Conservation (phyloP, 495 filamentous ascomycete species). For the Penicillium subrubescens region DNA sequence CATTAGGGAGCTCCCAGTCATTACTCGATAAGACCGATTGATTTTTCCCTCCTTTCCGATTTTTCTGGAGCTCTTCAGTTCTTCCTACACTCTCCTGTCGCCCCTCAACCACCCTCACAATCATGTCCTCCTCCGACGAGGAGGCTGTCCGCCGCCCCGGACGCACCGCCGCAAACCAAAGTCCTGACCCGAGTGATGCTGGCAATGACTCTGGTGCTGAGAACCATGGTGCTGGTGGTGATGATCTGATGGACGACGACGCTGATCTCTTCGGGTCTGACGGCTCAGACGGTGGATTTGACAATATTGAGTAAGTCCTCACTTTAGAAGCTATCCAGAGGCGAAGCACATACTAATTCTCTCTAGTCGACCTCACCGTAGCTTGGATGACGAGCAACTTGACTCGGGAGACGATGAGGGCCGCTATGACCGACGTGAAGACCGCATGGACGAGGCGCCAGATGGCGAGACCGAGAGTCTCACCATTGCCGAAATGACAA, state of each 20-base stretch:
- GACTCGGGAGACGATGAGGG: slow-evolving; percentile 78
- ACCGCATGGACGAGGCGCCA: slow-evolving; percentile 50
- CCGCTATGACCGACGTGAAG: slow-evolving; percentile 51
- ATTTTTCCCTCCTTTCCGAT: slow-evolving; percentile 4
- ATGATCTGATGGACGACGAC: slow-evolving; percentile 49
- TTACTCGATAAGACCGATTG: neutral
- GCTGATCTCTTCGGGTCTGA: slow-evolving; percentile 70
- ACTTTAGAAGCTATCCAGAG: slow-evolving; percentile 22
- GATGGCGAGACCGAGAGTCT: slow-evolving; percentile 48
- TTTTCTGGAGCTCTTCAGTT: neutral
- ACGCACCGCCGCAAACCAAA: slow-evolving; percentile 33
- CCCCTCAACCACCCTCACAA: neutral
- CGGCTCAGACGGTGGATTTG: slow-evolving; percentile 44
- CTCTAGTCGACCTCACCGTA: slow-evolving; percentile 52
- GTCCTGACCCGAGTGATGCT: slow-evolving; percentile 35
- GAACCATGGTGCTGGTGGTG: slow-evolving; percentile 33
- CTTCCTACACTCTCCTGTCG: neutral
- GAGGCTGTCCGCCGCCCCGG: slow-evolving; percentile 46
- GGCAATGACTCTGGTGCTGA: slow-evolving; percentile 24
- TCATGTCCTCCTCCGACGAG: slow-evolving; percentile 51
- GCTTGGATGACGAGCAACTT: slow-evolving; percentile 72
- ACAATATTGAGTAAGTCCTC: slow-evolving; percentile 41
- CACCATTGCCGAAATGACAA: slow-evolving; percentile 58
- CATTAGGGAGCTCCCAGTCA: neutral
- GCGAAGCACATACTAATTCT: slow-evolving; percentile 27